phyloP scores from a whole-genome alignment of 768 basidiomycete genomes.

The Saitozyma sp. region DNA sequence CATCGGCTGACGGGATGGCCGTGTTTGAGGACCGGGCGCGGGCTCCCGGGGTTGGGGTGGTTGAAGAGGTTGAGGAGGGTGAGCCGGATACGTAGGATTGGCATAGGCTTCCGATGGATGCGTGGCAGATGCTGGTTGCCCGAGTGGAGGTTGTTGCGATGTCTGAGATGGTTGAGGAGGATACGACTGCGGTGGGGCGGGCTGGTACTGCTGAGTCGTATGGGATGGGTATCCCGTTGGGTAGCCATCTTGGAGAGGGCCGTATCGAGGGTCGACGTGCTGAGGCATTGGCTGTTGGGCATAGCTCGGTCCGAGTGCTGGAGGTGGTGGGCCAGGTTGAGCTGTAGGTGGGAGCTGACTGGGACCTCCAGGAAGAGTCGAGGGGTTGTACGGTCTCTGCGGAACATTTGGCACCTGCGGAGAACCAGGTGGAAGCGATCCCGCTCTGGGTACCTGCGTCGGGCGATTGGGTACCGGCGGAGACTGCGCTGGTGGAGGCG shows the following conservation, averaged over 20 bases:
- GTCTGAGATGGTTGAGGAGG: not conserved
- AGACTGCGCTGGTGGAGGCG: conserved; percentile 22
- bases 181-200: no score
- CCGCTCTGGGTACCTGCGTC: conserved; percentile 2
- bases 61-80: conserved; percentile 10
- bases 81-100: not conserved
- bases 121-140: not conserved
- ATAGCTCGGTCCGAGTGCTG: no score
- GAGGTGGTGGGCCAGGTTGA: not conserved
- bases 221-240: no score
- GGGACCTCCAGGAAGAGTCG: not conserved
- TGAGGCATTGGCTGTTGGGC: no score
- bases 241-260: no score
- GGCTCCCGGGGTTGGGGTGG: conserved; percentile 48
- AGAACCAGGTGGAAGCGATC: not conserved
- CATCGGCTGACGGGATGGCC: conserved; percentile 69
- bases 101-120: conserved; percentile 1
- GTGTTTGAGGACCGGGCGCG: conserved; percentile 1
- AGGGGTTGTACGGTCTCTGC: not conserved
- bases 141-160: conserved; percentile 9
- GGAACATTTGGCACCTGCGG: conserved; percentile 24
- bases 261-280: no score
- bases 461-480: conserved; percentile 44
- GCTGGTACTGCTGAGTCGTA: no score
- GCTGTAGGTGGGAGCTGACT: not conserved